Evolutionary conservation across 2,329 filamentous ascomycete species (phyloP), one percentile per base, ranked within the genome.

Genomic region (Lojkania enalia): DNA sequence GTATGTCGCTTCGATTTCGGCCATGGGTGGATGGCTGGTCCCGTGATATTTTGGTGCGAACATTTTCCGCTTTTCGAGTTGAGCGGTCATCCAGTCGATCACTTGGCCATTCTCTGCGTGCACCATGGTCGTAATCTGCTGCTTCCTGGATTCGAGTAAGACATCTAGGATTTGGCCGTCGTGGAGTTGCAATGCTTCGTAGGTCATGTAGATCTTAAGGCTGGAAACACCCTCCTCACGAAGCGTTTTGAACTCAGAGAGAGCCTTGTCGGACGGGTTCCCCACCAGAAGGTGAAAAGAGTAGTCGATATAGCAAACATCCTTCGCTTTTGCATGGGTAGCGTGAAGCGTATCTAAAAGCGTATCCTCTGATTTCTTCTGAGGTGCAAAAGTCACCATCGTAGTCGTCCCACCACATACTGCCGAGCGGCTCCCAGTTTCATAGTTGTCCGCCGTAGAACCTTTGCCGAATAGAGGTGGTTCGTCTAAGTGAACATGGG

Each of bases 61-160:
- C 3, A 77, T 59, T 16, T 72, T 69, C 20, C 70, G 67, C 36
- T 73, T 71, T 49, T 80, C 77, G 12, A 81, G 73, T 40, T 77
- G 75, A 27, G 72, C 70, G 1, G 77, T 80, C 48, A 80, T 74
- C 77, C 76, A 80, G 39, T 77, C 71, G 25, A 81, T 75, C 14
- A 80, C 72, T 42, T 78, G 75, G 18, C 75, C 74, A 48, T 81
- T 80, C 53, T 80, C 77, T 1, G 77, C 77, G 49, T 80, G 77
- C 31, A 81, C 73, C 74, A 80, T 80, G 15, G 79, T 82, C 9
- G 77, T 71, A 36, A 81, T 77, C 16, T 69, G 60, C 42, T 74
- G 71, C 63, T 63, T 71, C 41, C 52, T 69, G 46, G 61, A 71
- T 55, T 73, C 63, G 14, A 71, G 54, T 3, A 71, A 54, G 5